Base-by-base conservation (phyloP, 805 yeast species). In the Pichia californica region DNA sequence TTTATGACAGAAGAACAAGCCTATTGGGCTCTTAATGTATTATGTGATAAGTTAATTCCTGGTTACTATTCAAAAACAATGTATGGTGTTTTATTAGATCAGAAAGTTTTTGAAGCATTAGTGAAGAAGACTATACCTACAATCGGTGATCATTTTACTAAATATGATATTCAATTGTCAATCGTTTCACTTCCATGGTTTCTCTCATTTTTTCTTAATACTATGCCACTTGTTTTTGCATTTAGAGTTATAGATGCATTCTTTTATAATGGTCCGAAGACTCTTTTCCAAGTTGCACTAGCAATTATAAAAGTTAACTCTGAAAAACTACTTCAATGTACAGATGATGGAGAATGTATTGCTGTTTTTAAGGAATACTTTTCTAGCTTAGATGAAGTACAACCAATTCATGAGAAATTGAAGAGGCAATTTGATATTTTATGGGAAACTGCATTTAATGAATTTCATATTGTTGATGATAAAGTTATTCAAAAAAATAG, bases 111-210 rank as follows among this genome's bases (percentile, higher is more conserved):
- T 59, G 99, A 93, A 63, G 76, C 87, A 0, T 71, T 93, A 43
- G 95, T 93, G 1, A 86, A 83, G 58, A 85, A 83, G 43, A 87
- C 93, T 0, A 79, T 93, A 83, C 99, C 99, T 1, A 59, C 85
- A 16, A 59, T 93, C 40, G 85, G 95, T 83, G 84, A 77, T 10
- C 97, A 93, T 62, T 78, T 93, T 36, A 69, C 69, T 4, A 73
- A 74, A 40, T 65, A 82, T 51, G 98, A 93, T 56, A 91, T 93
- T 41, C 98, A 94, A 57, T 69, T 94, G 14, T 85, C 95, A 0
- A 94, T 93, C 15, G 91, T 91, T 1, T 87, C 97, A 0, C 67
- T 93, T 35, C 98, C 99, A 2, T 93, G 99, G 99, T 93, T 93
- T 58, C 67, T 93, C 42, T 87, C 96, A 0, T 66, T 93, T 31